Evolutionary conservation across 768 basidiomycete species (phyloP).

Genomic region (Lactifluus piperatus): DNA sequence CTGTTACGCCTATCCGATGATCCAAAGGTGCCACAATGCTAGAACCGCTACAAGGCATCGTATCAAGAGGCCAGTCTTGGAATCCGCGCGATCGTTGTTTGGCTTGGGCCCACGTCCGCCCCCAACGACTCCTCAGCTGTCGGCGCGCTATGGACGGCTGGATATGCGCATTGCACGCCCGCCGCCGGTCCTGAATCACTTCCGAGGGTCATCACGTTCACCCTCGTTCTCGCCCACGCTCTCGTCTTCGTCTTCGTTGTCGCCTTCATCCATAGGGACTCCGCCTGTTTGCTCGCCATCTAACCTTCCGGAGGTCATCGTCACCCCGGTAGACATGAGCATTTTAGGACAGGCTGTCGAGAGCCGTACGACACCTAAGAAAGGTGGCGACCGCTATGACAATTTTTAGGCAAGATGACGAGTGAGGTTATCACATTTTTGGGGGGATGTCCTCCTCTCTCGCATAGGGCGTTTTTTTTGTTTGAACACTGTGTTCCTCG

Average conservation of each 20-base stretch:
- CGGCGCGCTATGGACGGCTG: constrained; percentile 7
- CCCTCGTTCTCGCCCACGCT: neutral
- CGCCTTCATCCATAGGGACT: neutral
- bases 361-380: constrained; percentile 14
- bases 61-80: neutral
- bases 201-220: neutral
- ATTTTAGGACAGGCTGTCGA: constrained; percentile 1
- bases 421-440: neutral
- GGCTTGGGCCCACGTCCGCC: neutral
- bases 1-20: constrained; percentile 14
- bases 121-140: constrained; percentile 1
- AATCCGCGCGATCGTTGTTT: constrained; percentile 2
- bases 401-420: neutral
- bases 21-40: neutral
- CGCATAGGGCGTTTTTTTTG: neutral
- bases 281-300: neutral
- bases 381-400: neutral
- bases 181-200: constrained; percentile 1
- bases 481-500: neutral
- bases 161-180: constrained; percentile 13
- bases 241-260: neutral
- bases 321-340: neutral
- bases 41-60: neutral
- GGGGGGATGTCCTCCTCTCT: neutral
- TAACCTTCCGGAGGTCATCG: neutral